Evolutionary conservation across 345 rosid genomes (phyloP), one percentile per base, ranked within the genome.

Genomic region (Lumnitzera racemosa): DNA sequence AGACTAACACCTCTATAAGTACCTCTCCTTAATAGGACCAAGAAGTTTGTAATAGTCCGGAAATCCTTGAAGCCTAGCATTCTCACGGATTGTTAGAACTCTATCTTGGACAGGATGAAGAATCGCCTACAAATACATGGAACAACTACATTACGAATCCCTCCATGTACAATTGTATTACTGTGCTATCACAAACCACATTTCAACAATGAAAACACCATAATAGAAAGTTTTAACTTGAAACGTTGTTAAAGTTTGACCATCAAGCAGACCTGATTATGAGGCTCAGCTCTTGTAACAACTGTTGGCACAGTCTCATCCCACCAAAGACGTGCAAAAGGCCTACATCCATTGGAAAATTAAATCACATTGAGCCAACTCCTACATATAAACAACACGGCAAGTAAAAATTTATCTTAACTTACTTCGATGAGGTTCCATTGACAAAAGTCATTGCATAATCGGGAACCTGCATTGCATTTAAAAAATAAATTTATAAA

Each of bases 261-360:
- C 20, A 20, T 20, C 20, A 20, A 20, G 20, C 20, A 1, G 20
- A 20, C 20, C 84, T 88, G 95, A 57, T 86, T 86, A 23, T 91
- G 98, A 0, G 96, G 91, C 29, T 84, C 91, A 0, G 88, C 86
- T 59, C 96, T 20, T 20, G 95, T 91, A 58, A 91, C 86, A 12
- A 88, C 98, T 0, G 96, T 91, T 13, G 91, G 76, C 4, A 88
- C 96, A 1, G 82, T 91, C 55, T 86, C 91, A 59, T 91, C 96
- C 98, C 91, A 88, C 96, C 91, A 91, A 20, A 86, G 67, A 20
- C 96, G 90, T 47, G 75, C 98, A 55, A 91, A 91, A 0, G 95
- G 79, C 81, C 96, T 88, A 31, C 29, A 63, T 13, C 58, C 49
- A 47, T 64, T 24, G 24, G 47, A 12, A 27, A 13, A 10, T 14